A percentile compares a stretch with the other conserved stretches of the same genome.
These are phyloP conservation scores for Globisporangium lucens DNA, from an alignment of 352 stramenopile species.

Conservation along the genomic window DNA sequence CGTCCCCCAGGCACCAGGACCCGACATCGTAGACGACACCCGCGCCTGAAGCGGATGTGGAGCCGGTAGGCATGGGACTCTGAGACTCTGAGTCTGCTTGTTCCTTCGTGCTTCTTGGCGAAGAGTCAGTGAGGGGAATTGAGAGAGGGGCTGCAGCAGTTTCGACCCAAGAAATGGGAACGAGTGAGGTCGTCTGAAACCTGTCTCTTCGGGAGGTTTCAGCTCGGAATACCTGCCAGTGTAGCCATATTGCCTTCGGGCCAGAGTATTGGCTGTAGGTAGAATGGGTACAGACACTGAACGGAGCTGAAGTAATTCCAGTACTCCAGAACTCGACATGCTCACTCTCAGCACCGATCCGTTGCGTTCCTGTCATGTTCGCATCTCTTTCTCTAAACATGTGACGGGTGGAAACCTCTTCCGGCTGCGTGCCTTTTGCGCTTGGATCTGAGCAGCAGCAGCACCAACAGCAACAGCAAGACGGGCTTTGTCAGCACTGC, in stretches of 20 bases:
- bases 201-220: background rate
- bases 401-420: too few relatives aligned
- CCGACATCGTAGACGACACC: conserved; percentile 61
- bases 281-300: background rate
- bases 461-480: background rate
- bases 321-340: too few relatives aligned
- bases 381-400: background rate
- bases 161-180: background rate
- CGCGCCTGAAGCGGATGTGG: conserved; percentile 6
- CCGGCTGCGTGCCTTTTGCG: too few relatives aligned
- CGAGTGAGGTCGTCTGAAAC: background rate
- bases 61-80: conserved; percentile 1
- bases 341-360: background rate
- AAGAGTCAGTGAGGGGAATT: background rate
- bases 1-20: conserved; percentile 65
- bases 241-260: background rate
- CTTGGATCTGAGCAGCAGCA: background rate
- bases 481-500: background rate
- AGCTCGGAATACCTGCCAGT: background rate
- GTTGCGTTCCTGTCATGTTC: background rate
- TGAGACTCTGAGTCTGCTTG: background rate
- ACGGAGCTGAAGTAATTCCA: too few relatives aligned
- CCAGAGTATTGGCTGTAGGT: background rate
- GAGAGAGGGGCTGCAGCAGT: background rate
- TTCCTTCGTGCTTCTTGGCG: background rate